These are phyloP conservation scores for Aristolochia fimbriata DNA, from an alignment of 164 flowering plant genomes.

Conservation along the genomic window DNA sequence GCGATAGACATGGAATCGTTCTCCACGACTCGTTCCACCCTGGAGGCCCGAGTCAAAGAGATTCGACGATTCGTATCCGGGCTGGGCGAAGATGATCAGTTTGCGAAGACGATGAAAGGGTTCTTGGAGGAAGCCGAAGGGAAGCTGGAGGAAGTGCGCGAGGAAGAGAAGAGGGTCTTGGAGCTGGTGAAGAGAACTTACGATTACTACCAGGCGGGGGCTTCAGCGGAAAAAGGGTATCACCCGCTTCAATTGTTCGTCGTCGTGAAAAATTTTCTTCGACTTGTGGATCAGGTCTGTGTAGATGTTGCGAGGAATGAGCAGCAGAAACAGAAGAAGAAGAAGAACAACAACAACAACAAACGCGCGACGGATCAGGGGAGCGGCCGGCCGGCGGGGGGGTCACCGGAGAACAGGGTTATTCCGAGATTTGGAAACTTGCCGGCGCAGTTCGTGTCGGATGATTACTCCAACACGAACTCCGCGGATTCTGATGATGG, in stretches of 20 bases:
- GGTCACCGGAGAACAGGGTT: conserved; percentile 14
- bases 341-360: too few relatives aligned
- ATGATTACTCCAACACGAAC: conserved; percentile 14
- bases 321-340: conserved; percentile 40
- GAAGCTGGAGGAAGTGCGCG: conserved; percentile 45
- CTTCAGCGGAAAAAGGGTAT: conserved; percentile 29
- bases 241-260: conserved; percentile 48
- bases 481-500: conserved; percentile 45
- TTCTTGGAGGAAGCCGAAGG: conserved; percentile 48
- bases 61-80: conserved; percentile 17
- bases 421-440: conserved; percentile 34
- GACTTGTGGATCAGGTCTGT: conserved; percentile 64
- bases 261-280: conserved; percentile 61
- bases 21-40: conserved; percentile 17
- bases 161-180: conserved; percentile 52
- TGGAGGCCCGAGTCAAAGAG: conserved; percentile 25
- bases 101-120: conserved; percentile 44
- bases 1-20: conserved; percentile 38
- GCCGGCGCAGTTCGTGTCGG: conserved; percentile 37
- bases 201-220: conserved; percentile 66
- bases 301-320: conserved; percentile 33
- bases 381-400: conserved; percentile 15
- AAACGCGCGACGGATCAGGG: too few relatives aligned
- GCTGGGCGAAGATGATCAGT: conserved; percentile 25
- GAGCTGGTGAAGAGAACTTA: conserved; percentile 60